Percentiles rank a stretch among this genome's conserved stretches.
Conservation (phyloP, 441 rosid species). For the Arabidopsis lyrata region DNA sequence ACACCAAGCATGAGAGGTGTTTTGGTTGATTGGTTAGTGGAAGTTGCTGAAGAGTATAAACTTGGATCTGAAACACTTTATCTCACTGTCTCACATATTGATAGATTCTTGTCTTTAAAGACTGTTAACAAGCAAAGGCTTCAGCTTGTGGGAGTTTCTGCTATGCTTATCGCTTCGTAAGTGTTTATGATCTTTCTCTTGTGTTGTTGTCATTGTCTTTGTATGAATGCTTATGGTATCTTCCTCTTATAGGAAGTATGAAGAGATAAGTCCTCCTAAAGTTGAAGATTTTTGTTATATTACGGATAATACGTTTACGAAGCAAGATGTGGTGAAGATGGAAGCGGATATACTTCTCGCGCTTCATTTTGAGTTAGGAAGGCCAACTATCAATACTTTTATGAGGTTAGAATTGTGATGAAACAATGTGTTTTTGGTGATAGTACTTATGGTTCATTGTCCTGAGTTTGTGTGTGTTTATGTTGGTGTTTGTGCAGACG, state of each 20-base stretch:
- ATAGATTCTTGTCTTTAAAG: slow-evolving; percentile 63
- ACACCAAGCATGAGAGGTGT: slow-evolving; percentile 73
- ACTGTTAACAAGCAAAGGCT: slow-evolving; percentile 59
- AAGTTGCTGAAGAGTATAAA: slow-evolving; percentile 78
- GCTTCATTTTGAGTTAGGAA: slow-evolving; percentile 65
- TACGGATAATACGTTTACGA: slow-evolving; percentile 75
- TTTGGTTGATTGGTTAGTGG: slow-evolving; percentile 81
- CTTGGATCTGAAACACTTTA: slow-evolving; percentile 69
- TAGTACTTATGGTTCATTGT: background rate
- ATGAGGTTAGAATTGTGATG: slow-evolving; percentile 48
- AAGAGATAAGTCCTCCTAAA: slow-evolving; percentile 76
- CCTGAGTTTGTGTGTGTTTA: background rate
- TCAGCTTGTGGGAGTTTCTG: slow-evolving; percentile 84
- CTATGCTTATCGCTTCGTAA: slow-evolving; percentile 91
- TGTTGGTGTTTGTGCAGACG: slow-evolving; percentile 51
- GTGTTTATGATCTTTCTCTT: slow-evolving; percentile 32
- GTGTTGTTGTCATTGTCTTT: background rate
- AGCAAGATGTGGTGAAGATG: slow-evolving; percentile 74
- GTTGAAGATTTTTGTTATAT: slow-evolving; percentile 78
- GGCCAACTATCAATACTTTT: slow-evolving; percentile 67
- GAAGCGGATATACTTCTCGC: slow-evolving; percentile 68
- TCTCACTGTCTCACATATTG: slow-evolving; percentile 62
- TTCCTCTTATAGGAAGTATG: slow-evolving; percentile 60
- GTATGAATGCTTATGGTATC: background rate
- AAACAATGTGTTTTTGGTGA: background rate